Base-by-base conservation (phyloP, 225 moss, liverwort and hornwort species). In the Bryoerythrophyllum caledonicum region DNA sequence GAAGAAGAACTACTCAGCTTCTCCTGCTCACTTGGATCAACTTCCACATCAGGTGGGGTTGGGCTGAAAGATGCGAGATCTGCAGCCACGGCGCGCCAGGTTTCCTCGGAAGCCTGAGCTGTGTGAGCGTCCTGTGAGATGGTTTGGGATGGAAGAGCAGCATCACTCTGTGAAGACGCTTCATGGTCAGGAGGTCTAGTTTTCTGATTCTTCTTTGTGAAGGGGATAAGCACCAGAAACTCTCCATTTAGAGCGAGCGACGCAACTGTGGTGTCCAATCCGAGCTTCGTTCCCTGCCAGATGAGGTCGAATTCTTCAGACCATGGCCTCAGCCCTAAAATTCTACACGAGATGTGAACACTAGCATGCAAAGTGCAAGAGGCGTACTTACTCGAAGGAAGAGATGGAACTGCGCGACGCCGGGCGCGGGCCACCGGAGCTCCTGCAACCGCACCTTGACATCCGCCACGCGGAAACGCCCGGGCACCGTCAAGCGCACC, bases 171-270 rank as follows among this genome's bases (percentile, higher is more conserved):
- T 40, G 76, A n/a, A n/a, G n/a, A 32, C 46, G 12, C 74, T 58
- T 26, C 74, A 72, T 56, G 34, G 52, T 56, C 41, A 13, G 75
- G 38, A 38, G 38, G 38, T 38, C 38, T 38, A 8, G 38, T 63
- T 82, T 89, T 90, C 68, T 79, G 82, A 16, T 76, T 90, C 78
- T 89, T 96, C 58, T 65, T 76, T 57, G 90, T 75, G 34, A 86
- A 93, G 4, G 91, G 87, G 74, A 96, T 75, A 8, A 93, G 85
- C 27, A 96, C 96, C 41, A 96, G 62, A 79, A 96, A 96, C 14
- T 90, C 90, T 27, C 77, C 87, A 25, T 85, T 81, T 9, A 68
- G 72, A 28, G 77, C 60, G 23, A 96, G 74, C 30, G 96, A 86
- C 23, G 82, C 74, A 21, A 93, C 48, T 66, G 76, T 60, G 35